Conservation (phyloP, 768 basidiomycete species). For the Tephrocybe sp. region DNA sequence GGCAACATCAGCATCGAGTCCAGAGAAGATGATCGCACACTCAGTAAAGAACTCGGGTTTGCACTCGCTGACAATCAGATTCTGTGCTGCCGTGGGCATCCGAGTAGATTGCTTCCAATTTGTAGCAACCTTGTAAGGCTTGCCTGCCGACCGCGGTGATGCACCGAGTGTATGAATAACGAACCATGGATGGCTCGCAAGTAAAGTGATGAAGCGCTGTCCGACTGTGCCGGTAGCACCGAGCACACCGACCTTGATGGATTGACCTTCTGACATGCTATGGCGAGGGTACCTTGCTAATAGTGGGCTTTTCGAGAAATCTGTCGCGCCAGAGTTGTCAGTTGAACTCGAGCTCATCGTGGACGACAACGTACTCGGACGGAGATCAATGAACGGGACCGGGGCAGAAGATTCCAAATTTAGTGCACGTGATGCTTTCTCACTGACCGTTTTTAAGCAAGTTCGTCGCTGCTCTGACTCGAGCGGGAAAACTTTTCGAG, state of each 20-base stretch:
- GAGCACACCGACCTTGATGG: constrained; percentile 65
- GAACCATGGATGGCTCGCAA: constrained; percentile 91
- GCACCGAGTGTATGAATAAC: constrained; percentile 85
- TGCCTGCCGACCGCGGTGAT: constrained; percentile 84
- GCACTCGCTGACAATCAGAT: constrained; percentile 76
- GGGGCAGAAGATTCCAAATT: constrained; percentile 1
- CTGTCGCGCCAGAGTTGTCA: constrained; percentile 21
- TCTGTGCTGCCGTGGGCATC: constrained; percentile 64
- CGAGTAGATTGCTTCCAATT: constrained; percentile 87
- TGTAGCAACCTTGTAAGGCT: constrained; percentile 68
- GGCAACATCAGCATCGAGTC: constrained; percentile 93
- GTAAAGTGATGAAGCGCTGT: constrained; percentile 90
- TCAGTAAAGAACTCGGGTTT: constrained; percentile 72
- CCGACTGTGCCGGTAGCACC: constrained; percentile 95
- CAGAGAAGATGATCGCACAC: constrained; percentile 90
- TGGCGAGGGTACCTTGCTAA: constrained; percentile 33
- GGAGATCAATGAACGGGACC: neutral
- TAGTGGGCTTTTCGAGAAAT: constrained; percentile 26
- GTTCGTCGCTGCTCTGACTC: constrained; percentile 7
- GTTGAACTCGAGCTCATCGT: constrained; percentile 19
- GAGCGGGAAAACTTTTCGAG: constrained; percentile 4
- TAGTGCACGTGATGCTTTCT: constrained; percentile 12
- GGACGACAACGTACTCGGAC: constrained; percentile 9
- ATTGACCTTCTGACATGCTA: constrained; percentile 32
- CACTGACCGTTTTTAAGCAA: constrained; percentile 2